Conservation (phyloP, 345 rosid genomes). For the Populus simonii region DNA sequence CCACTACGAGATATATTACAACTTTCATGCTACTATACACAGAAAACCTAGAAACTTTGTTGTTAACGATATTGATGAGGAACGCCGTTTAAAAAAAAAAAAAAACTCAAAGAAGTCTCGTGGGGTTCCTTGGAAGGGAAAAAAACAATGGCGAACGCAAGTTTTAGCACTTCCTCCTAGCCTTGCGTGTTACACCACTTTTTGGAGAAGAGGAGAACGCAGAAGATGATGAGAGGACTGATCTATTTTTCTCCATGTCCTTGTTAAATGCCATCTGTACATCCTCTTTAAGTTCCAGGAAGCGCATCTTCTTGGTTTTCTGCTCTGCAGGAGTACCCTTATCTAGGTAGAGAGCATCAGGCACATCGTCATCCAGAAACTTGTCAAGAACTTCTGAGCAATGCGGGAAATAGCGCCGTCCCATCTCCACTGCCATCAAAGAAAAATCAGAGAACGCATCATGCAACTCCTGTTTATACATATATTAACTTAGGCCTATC, state of each 20-base stretch:
- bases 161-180: neutral
- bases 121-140: neutral
- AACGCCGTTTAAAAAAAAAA: neutral
- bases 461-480: neutral
- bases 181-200: constrained; percentile 6
- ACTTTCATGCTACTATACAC: too few relatives aligned
- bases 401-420: constrained; percentile 36
- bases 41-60: too few relatives aligned
- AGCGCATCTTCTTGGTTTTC: constrained; percentile 34
- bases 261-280: constrained; percentile 41
- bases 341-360: constrained; percentile 32
- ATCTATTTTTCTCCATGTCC: constrained; percentile 35
- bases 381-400: constrained; percentile 46
- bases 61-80: neutral
- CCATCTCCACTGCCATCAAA: constrained; percentile 41
- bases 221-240: constrained; percentile 21
- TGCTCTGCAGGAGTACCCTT: constrained; percentile 43
- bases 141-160: neutral
- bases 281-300: constrained; percentile 43
- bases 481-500: neutral
- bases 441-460: neutral
- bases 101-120: neutral
- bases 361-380: constrained; percentile 30
- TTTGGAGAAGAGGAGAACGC: constrained; percentile 31
- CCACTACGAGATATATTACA: too few relatives aligned